A percentile compares a stretch with the other conserved stretches of the same genome.
Conservation (phyloP, 2,329 filamentous ascomycete species). For the Akanthomyces lecanii region DNA sequence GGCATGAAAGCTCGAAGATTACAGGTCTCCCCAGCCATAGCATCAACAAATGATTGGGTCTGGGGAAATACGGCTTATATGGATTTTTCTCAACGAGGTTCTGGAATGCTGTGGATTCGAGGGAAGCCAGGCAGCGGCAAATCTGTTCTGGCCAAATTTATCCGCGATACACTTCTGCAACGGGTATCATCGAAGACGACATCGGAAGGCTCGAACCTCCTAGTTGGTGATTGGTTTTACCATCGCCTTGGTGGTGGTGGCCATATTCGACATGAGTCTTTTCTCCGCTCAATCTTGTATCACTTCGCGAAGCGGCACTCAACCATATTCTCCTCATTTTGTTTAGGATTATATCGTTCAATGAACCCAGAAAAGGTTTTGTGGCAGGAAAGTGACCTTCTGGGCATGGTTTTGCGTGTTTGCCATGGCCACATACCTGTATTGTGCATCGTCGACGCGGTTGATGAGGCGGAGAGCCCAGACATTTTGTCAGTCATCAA, state of each 20-base stretch:
- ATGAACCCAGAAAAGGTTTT: neutral
- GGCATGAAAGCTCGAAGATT: neutral
- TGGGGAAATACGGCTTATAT: neutral
- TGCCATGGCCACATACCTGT: neutral
- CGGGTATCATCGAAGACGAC: neutral
- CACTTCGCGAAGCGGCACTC: neutral
- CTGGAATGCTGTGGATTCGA: slow-evolving; percentile 13
- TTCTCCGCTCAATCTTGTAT: neutral
- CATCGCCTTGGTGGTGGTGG: neutral
- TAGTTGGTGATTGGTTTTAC: neutral
- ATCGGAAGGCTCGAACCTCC: too few relatives aligned
- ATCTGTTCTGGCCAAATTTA: slow-evolving; percentile 15
- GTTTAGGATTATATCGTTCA: neutral
- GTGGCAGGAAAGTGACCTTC: neutral
- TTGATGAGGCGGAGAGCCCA: neutral
- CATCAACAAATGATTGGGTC: neutral
- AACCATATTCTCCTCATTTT: neutral
- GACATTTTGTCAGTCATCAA: neutral
- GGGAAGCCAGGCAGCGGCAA: slow-evolving; percentile 17
- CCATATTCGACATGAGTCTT: neutral
- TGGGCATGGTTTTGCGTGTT: neutral
- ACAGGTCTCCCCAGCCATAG: neutral
- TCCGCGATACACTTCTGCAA: slow-evolving; percentile 7
- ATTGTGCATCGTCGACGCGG: neutral
- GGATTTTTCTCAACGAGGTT: neutral